phyloP scores from a whole-genome alignment of 345 rosid genomes.

The Capsella bursapastoris region DNA sequence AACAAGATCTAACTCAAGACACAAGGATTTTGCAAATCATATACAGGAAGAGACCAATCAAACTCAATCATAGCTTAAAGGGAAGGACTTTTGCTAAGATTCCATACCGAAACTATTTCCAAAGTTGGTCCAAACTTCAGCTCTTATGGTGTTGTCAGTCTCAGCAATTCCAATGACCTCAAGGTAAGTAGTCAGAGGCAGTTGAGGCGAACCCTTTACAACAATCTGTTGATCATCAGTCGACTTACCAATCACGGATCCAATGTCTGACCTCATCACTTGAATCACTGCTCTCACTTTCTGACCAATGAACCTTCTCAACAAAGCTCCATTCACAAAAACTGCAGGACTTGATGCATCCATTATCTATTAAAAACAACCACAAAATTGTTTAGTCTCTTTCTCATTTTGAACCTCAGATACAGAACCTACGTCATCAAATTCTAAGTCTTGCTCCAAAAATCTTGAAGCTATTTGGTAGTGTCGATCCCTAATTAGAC shows the following conservation, averaged over 20 bases:
- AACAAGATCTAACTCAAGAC: constrained; percentile 9
- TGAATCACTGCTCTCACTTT: constrained; percentile 81
- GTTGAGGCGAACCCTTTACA: constrained; percentile 63
- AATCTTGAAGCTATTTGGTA: not conserved
- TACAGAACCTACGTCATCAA: not conserved
- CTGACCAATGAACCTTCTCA: constrained; percentile 67
- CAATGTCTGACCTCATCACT: constrained; percentile 63
- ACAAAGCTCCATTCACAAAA: constrained; percentile 76
- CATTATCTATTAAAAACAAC: constrained; percentile 50
- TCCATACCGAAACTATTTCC: constrained; percentile 75
- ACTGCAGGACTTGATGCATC: constrained; percentile 85
- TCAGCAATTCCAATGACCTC: constrained; percentile 94
- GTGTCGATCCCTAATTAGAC: not conserved
- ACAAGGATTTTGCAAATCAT: not conserved
- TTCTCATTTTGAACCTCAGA: not conserved
- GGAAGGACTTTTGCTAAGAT: not conserved
- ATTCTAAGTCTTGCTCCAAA: no score
- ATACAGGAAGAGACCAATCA: not conserved
- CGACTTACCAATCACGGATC: constrained; percentile 68
- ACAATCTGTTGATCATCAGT: constrained; percentile 70
- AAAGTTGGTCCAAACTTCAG: constrained; percentile 87
- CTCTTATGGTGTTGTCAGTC: constrained; percentile 55
- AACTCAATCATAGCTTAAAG: not conserved
- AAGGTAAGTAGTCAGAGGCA: constrained; percentile 61
- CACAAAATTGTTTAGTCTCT: not conserved